Evolutionary conservation across 495 filamentous ascomycete species (phyloP), one percentile per base, ranked within the genome.

Genomic region (Wilcoxina mikolae): DNA sequence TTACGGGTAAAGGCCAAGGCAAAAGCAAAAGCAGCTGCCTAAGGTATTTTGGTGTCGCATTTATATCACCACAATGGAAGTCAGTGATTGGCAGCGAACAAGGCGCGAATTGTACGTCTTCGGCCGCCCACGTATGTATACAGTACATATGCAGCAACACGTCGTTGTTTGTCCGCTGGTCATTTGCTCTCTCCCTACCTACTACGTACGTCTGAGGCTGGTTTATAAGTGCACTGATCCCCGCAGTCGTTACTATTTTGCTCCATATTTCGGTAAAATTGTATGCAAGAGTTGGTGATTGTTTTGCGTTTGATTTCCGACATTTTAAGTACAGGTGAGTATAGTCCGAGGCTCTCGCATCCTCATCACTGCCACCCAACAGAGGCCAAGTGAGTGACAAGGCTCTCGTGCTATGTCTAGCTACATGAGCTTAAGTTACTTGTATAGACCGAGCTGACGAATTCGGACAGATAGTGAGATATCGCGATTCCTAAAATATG

Each of bases 111-210:
- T 35, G 31, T 5, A 39, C 20, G 35, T 18, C 35, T 39, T 18
- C 43, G 43, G 23, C 43, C 22, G 11, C 43, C 22, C 22, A 18
- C 43, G 43, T 46, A 9, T 5, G 31, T 35, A 5, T 17, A 12
- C 11, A 44, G 31, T 38, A 39, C 35, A 39, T 35, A 46, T 46
- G 43, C 43, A 46, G 43, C 43, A 46, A 46, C 43, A 20, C 43
- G 43, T 46, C 23, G 43, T 17, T 46, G n/a, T 46, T 35, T 35
- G 31, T 7, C 5, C 31, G 31, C 31, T 5, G 31, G 7, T 35
- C 15, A 35, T 35, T 15, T 35, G 15, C 15, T 15, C 31, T 15
- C 7, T 35, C 15, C 31, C 31, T 15, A 35, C 7, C 31, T 35
- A 35, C 31, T 35, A 35, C 31, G 31, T 7, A 35, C 31, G 31